A percentile compares a stretch with the other conserved stretches of the same genome.
phyloP scores from a whole-genome alignment of 495 filamentous ascomycete genomes.

The Evansstolkia leycettana region DNA sequence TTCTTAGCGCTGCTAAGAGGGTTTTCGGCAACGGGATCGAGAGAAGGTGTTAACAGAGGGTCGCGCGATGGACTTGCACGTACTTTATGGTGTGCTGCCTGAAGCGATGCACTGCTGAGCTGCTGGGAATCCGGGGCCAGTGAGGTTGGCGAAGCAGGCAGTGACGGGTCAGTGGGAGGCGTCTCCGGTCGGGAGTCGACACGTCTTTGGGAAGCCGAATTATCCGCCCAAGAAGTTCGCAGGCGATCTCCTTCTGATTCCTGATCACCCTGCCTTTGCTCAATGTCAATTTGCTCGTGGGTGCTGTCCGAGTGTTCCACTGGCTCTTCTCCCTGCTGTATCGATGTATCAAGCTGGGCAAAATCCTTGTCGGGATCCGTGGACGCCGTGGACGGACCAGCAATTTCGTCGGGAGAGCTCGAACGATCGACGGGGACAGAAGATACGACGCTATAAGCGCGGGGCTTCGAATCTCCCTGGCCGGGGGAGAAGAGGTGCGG shows the following conservation, averaged over 20 bases:
- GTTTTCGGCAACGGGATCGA: slow-evolving; percentile 21
- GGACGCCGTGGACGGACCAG: background rate
- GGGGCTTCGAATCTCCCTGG: background rate
- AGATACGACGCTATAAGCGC: background rate
- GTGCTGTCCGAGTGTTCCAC: too few relatives aligned
- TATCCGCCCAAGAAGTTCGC: background rate
- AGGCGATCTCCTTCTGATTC: background rate
- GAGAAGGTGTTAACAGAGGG: slow-evolving; percentile 18
- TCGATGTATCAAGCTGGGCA: background rate
- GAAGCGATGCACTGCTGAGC: slow-evolving; percentile 14
- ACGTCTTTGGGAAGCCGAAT: background rate
- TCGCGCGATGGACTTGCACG: slow-evolving; percentile 8
- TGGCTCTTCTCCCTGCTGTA: too few relatives aligned
- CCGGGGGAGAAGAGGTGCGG: background rate
- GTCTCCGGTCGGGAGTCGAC: slow-evolving; percentile 6
- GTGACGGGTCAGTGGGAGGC: slow-evolving; percentile 3
- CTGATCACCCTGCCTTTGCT: background rate
- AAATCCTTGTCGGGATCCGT: background rate
- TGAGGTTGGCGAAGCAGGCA: slow-evolving; percentile 4
- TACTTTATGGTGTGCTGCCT: slow-evolving; percentile 6
- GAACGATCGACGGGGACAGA: background rate
- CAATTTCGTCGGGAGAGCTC: background rate
- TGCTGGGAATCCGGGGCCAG: slow-evolving; percentile 12
- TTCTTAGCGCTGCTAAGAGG: slow-evolving; percentile 10
- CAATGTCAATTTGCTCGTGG: background rate